Conservation (phyloP, 805 yeast genomes). For the Yamadazyma tumulicola region DNA sequence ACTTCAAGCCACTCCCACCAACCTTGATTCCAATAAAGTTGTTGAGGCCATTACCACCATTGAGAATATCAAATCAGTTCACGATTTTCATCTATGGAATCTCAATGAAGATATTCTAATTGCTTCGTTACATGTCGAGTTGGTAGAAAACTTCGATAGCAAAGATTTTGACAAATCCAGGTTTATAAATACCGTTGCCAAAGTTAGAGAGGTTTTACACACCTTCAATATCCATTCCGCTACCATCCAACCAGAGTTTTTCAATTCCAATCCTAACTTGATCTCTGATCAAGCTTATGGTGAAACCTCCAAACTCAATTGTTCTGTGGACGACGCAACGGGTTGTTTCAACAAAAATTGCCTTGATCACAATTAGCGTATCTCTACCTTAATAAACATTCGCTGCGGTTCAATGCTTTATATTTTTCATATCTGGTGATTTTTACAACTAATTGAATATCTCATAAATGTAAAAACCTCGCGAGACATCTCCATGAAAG, state of each 20-base stretch:
- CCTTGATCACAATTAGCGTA: conserved; percentile 8
- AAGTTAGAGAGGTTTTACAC: conserved; percentile 76
- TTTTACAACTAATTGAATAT: too few species aligned
- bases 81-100: conserved; percentile 97
- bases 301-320: conserved; percentile 23
- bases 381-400: too few species aligned
- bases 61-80: conserved; percentile 77
- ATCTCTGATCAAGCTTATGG: conserved; percentile 21
- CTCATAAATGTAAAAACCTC: too few species aligned
- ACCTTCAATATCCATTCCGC: conserved; percentile 86
- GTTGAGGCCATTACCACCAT: conserved; percentile 63
- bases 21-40: conserved; percentile 71
- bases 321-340: conserved; percentile 28
- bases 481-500: conserved; percentile 15
- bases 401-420: too few species aligned
- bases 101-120: conserved; percentile 81
- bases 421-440: too few species aligned
- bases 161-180: conserved; percentile 32
- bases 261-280: conserved; percentile 7
- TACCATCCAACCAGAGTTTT: conserved; percentile 94
- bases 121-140: conserved; percentile 85
- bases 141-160: conserved; percentile 43
- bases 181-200: conserved; percentile 67
- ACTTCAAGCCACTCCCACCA: conserved; percentile 89
- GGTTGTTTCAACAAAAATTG: conserved; percentile 29